Base-by-base conservation (phyloP, 805 yeast genomes). In the Candida corydali region DNA sequence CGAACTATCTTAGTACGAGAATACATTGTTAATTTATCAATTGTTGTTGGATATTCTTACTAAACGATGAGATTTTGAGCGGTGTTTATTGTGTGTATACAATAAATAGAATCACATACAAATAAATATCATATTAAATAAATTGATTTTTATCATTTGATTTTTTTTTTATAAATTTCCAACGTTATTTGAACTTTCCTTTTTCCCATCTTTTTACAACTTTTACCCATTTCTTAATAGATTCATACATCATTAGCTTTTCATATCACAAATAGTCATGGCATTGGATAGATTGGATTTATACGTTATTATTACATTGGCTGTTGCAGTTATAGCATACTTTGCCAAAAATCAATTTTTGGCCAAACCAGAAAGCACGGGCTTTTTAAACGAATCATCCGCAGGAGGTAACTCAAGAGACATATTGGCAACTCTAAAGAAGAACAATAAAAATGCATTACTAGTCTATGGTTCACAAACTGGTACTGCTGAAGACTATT, bases 401-500 rank as follows among this genome's bases (percentile, higher is more conserved):
- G 16, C 31, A 5, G 35, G 34, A 15, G 31, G 34, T 10, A 25
- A 16, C 24, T 31, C 36, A n/a, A 26, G 46, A 26, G 31, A 43
- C 12, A 38, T 84, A 30, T 66, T 73, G 8, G 76, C 75, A 39
- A 76, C 75, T 3, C 57, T 91, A 47, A 65, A 66, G 34, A 65
- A 66, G 26, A 79, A 80, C 50, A 72, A 75, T 43, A 89, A 91
- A 63, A 82, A 83, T 45, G 82, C 85, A 25, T 66, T 88, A 29
- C 82, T 93, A 3, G 74, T 93, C 42, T 93, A 75, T 57, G 98
- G 96, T 12, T 89, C 98, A 10, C 99, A 93, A 64, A 93, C 98
- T 4, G 98, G 98, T 45, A 93, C 98, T 12, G 96, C 98, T 29
- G 98, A 93, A 64, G 98, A 93, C 55, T 91, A 88, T 52, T 95